Evolutionary conservation across 2,329 filamentous ascomycete species (phyloP), one percentile per base, ranked within the genome.

Genomic region (Colletotrichum sp.): DNA sequence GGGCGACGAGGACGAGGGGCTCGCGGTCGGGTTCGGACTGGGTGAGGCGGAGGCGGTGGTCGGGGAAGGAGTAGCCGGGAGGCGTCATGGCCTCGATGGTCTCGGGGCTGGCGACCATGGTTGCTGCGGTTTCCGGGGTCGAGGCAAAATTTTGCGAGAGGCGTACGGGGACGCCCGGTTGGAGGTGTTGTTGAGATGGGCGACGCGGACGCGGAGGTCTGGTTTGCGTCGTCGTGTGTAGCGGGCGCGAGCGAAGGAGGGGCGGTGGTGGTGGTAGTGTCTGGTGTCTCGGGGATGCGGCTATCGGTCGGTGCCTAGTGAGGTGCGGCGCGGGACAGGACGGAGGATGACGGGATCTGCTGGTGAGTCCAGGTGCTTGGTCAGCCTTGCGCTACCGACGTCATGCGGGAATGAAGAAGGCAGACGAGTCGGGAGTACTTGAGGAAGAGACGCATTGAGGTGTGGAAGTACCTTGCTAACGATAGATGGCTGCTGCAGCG

Each of bases 1-100:
- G 94, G 64, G 93, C 93, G 68, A 94, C 92, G 70, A 94, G 89
- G 9, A 94, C 91, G 55, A 94, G 87, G 16, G 93, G 92, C 34
- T 88, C 91, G 82, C 90, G 91, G 76, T 86, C 84, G 34, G 89
- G 83, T 77, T 92, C 88, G 67, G 86, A 88, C 77, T 93, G 88
- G 59, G 86, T 86, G 77, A 87, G 88, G 83, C 89, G 88, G 67
- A 94, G 87, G 27, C 92, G 88, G 79, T 90, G 86, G 27, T 87
- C 86, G 12, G 93, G 93, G 80, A 94, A 94, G 74, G 84, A 84
- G 85, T 94, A 94, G 72, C 77, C 75, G 19, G 71, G 64, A 34
- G 77, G 77, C 65, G 77, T 75, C 77, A 78, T 78, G 60, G 75
- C 75, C 71, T 77, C 71, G 68, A 78, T 74, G 60, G 60, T 72